Conservation (phyloP, 352 stramenopile species). For the Thalassiosira mediterranea region DNA sequence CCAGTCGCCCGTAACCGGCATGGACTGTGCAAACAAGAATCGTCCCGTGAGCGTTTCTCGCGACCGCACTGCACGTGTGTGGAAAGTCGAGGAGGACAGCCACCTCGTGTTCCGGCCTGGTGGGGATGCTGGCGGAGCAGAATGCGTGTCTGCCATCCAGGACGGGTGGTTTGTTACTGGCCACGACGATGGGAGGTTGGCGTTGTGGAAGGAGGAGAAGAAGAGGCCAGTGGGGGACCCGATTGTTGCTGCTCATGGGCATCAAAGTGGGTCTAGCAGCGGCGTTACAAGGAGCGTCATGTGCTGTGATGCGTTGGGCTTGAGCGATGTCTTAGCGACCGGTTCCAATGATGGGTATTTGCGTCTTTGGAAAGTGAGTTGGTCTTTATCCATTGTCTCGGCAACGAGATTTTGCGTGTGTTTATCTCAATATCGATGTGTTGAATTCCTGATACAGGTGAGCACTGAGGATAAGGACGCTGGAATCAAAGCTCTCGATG, state of each 20-base stretch:
- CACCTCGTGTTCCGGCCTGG: conserved; percentile 81
- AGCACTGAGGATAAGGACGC: conserved; percentile 51
- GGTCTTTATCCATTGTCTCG: neutral
- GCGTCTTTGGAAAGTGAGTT: conserved; percentile 75
- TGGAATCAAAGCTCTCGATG: conserved; percentile 54
- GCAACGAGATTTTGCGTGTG: neutral
- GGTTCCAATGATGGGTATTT: conserved; percentile 81
- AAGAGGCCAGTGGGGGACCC: conserved; percentile 65
- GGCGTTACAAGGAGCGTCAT: conserved; percentile 32
- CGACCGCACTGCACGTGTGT: conserved; percentile 78
- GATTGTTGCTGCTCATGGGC: conserved; percentile 61
- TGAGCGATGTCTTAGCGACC: conserved; percentile 73
- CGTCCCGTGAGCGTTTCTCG: conserved; percentile 65
- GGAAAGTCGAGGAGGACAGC: conserved; percentile 82
- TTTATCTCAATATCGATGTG: neutral
- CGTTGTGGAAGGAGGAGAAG: conserved; percentile 80
- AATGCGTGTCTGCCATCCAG: conserved; percentile 69
- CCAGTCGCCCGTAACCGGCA: conserved; percentile 70
- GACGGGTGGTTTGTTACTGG: conserved; percentile 82
- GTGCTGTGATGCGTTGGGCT: conserved; percentile 51
- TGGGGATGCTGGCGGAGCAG: conserved; percentile 57
- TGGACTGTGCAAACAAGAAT: conserved; percentile 72
- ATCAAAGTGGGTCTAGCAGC: conserved; percentile 33
- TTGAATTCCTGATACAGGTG: conserved; percentile 6
- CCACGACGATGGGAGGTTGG: conserved; percentile 75